phyloP scores from a whole-genome alignment of 2,329 filamentous ascomycete species.

The Drechmeria coniospora region DNA sequence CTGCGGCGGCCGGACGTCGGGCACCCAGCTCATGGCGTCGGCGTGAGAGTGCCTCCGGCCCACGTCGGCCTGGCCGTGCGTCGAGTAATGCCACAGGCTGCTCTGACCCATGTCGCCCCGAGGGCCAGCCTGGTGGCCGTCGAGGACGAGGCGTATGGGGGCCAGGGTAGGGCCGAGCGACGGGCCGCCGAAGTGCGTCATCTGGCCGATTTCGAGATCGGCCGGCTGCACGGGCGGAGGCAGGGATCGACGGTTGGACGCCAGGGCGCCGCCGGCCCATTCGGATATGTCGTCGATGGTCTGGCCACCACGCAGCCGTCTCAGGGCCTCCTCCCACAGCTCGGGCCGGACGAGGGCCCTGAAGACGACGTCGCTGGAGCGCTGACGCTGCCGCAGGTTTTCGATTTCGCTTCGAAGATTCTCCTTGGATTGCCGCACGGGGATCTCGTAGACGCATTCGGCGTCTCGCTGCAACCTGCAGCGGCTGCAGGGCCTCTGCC shows the following conservation, averaged over 20 bases:
- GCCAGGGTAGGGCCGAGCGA: slow-evolving; percentile 12
- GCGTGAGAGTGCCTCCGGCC: slow-evolving; percentile 31
- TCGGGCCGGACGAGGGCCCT: slow-evolving; percentile 35
- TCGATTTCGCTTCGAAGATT: slow-evolving; percentile 45
- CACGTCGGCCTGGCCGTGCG: slow-evolving; percentile 29
- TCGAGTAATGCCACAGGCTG: slow-evolving; percentile 34
- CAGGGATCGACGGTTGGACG: too few species aligned
- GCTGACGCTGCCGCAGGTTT: slow-evolving; percentile 35
- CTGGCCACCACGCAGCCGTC: slow-evolving; percentile 36
- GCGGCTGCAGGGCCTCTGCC: slow-evolving; percentile 37
- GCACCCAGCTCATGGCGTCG: slow-evolving; percentile 30
- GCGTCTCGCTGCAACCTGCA: slow-evolving; percentile 38
- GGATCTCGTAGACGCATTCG: slow-evolving; percentile 46
- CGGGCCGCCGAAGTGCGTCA: slow-evolving; percentile 14
- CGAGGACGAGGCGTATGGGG: slow-evolving; percentile 15
- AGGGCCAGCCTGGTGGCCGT: slow-evolving; percentile 7
- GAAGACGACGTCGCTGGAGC: slow-evolving; percentile 38
- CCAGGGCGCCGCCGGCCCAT: slow-evolving; percentile 26
- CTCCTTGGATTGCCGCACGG: slow-evolving; percentile 49
- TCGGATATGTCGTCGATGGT: slow-evolving; percentile 39
- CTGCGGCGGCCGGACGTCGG: slow-evolving; percentile 23
- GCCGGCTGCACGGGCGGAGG: too few species aligned
- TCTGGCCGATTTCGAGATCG: slow-evolving; percentile 6
- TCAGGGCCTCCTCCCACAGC: slow-evolving; percentile 37
- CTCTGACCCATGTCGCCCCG: slow-evolving; percentile 23